Percentiles rank a stretch among this genome's conserved stretches.
phyloP scores from a whole-genome alignment of 116 monocot species.

The Papilionanthe hybrid region DNA sequence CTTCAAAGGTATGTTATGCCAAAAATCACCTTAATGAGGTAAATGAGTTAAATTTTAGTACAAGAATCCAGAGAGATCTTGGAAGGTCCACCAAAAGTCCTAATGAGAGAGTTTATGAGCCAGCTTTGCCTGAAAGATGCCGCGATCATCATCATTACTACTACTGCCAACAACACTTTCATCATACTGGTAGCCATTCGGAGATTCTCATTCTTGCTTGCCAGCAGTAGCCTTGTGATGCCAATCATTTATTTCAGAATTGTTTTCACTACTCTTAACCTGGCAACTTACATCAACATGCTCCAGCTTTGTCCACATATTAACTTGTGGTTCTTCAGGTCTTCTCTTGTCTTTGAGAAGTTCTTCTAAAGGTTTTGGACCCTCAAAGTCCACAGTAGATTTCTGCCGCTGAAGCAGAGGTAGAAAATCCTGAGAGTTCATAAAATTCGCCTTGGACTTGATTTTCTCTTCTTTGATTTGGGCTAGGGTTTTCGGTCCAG shows the following conservation, averaged over 20 bases:
- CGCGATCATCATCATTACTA: constrained; percentile 18
- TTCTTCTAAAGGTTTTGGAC: constrained; percentile 51
- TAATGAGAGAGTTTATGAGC: constrained; percentile 17
- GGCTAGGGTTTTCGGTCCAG: constrained; percentile 51
- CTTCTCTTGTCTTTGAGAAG: constrained; percentile 43
- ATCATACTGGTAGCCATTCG: constrained; percentile 1
- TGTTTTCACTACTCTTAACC: no score
- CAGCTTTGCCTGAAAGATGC: constrained; percentile 15
- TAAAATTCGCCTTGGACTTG: constrained; percentile 7
- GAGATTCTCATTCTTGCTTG: neutral
- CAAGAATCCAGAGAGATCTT: neutral
- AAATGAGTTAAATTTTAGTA: neutral
- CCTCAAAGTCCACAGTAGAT: constrained; percentile 39
- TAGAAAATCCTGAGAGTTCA: neutral
- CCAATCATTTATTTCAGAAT: no score
- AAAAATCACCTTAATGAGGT: neutral
- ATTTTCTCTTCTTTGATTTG: constrained; percentile 49
- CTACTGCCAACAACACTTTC: constrained; percentile 2
- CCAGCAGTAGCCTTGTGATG: no score
- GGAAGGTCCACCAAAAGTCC: neutral
- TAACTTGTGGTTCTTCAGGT: neutral
- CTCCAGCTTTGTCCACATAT: neutral
- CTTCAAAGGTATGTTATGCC: no score
- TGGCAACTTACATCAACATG: neutral
- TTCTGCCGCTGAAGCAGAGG: neutral